Percentiles rank a stretch among this genome's conserved stretches.
Evolutionary conservation across 805 yeast species (phyloP).

Genomic region (Ogataea naganishii): DNA sequence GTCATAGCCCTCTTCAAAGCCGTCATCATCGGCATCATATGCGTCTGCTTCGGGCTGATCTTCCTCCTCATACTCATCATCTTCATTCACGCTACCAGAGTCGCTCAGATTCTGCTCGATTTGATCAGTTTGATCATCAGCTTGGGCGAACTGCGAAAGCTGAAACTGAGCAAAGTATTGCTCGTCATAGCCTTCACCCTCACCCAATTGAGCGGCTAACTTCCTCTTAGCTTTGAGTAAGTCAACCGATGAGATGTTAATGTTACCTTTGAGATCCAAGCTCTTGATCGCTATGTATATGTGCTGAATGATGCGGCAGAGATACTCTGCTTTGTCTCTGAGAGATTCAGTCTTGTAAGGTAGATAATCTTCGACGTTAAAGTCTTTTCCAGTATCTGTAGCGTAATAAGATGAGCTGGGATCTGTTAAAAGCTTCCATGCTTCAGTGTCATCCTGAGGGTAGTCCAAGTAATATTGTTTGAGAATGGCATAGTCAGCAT

Average conservation of each 20-base stretch:
- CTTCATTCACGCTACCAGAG: slow-evolving; percentile 34
- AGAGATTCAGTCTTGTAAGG: slow-evolving; percentile 73
- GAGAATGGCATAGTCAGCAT: slow-evolving; percentile 11
- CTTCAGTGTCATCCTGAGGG: slow-evolving; percentile 37
- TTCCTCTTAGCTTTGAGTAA: slow-evolving; percentile 32
- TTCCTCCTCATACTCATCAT: slow-evolving; percentile 24
- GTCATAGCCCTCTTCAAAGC: slow-evolving; percentile 30
- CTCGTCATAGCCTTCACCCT: slow-evolving; percentile 37
- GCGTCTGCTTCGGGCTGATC: slow-evolving; percentile 46
- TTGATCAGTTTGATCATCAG: too few species aligned
- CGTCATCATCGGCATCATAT: slow-evolving; percentile 26
- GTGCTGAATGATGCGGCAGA: slow-evolving; percentile 74
- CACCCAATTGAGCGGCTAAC: slow-evolving; percentile 14
- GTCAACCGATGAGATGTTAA: slow-evolving; percentile 61
- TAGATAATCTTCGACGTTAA: slow-evolving; percentile 24
- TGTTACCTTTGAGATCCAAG: slow-evolving; percentile 63
- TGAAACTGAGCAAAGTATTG: too few species aligned
- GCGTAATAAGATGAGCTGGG: slow-evolving; percentile 15
- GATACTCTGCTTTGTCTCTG: slow-evolving; percentile 59
- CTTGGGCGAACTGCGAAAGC: too few species aligned
- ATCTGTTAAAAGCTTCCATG: slow-evolving; percentile 14
- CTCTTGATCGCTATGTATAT: slow-evolving; percentile 70
- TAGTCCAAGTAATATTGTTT: slow-evolving; percentile 42
- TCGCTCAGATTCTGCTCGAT: too few species aligned
- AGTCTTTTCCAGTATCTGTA: slow-evolving; percentile 11